phyloP scores from a whole-genome alignment of 352 stramenopile genomes.

The Pilasporangium apinafurcum region DNA sequence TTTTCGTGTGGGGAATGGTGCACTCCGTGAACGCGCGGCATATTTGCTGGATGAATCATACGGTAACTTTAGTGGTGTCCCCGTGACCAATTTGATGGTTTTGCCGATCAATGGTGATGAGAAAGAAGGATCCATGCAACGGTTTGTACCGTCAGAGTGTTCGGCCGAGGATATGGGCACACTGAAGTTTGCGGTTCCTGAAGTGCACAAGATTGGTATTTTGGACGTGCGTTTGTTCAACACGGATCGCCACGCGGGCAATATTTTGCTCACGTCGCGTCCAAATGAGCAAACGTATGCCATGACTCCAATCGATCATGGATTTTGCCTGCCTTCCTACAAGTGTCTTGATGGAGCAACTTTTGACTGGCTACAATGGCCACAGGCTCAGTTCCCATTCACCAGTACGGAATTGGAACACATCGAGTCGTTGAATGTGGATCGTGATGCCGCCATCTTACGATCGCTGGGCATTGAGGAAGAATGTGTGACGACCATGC shows the following conservation, averaged over 20 bases:
- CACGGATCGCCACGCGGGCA: slow-evolving; percentile 83
- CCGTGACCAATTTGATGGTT: slow-evolving; percentile 71
- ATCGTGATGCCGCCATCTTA: slow-evolving; percentile 49
- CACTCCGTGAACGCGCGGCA: slow-evolving; percentile 73
- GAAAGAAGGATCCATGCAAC: slow-evolving; percentile 86
- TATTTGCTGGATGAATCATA: slow-evolving; percentile 81
- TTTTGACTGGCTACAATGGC: slow-evolving; percentile 87
- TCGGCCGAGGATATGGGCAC: slow-evolving; percentile 86
- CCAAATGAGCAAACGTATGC: slow-evolving; percentile 57
- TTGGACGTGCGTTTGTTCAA: slow-evolving; percentile 87
- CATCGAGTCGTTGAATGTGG: slow-evolving; percentile 59
- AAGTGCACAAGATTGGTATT: slow-evolving; percentile 89
- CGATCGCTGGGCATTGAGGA: slow-evolving; percentile 72
- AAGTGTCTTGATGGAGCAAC: slow-evolving; percentile 73
- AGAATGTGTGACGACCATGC: slow-evolving; percentile 78
- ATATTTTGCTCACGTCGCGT: slow-evolving; percentile 66
- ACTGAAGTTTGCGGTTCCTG: slow-evolving; percentile 75
- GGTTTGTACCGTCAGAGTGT: slow-evolving; percentile 73
- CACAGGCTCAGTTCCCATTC: slow-evolving; percentile 85
- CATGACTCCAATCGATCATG: slow-evolving; percentile 88
- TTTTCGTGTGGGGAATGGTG: slow-evolving; percentile 82
- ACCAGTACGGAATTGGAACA: slow-evolving; percentile 67
- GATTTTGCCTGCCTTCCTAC: slow-evolving; percentile 81
- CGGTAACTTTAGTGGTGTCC: slow-evolving; percentile 77
- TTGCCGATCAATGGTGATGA: slow-evolving; percentile 47